Conservation (phyloP, 2,329 filamentous ascomycete genomes). For the Nannizziopsis barbatae region DNA sequence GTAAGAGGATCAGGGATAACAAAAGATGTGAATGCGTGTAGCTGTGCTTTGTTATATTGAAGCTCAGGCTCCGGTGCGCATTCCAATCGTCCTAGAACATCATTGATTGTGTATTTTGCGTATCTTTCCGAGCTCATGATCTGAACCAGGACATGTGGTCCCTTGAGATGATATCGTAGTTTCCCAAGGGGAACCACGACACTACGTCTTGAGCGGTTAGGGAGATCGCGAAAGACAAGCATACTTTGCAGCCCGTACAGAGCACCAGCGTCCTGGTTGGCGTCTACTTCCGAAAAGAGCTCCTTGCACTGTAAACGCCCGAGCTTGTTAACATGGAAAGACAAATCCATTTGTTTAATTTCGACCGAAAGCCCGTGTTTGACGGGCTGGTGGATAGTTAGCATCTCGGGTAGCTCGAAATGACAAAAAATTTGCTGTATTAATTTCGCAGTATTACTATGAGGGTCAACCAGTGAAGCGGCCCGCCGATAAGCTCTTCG, state of each 20-base stretch:
- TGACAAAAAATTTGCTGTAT: constrained; percentile 34
- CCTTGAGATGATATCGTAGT: constrained; percentile 21
- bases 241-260: constrained; percentile 50
- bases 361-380: constrained; percentile 35
- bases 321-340: constrained; percentile 41
- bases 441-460: constrained; percentile 30
- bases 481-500: constrained; percentile 21
- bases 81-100: constrained; percentile 44
- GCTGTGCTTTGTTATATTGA: constrained; percentile 48
- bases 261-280: constrained; percentile 48
- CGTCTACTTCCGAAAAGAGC: constrained; percentile 44
- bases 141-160: constrained; percentile 37
- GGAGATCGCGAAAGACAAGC: constrained; percentile 39
- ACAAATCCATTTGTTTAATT: constrained; percentile 43
- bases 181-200: constrained; percentile 45
- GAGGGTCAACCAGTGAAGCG: constrained; percentile 28
- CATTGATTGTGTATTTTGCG: constrained; percentile 44
- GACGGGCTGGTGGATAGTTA: constrained; percentile 40
- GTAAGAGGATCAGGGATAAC: constrained; percentile 24
- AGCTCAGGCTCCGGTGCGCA: constrained; percentile 47
- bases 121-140: constrained; percentile 34
- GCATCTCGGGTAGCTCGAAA: constrained; percentile 38
- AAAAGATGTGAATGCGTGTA: constrained; percentile 26
- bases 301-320: constrained; percentile 40
- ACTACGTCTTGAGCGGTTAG: constrained; percentile 37